Base-by-base conservation (phyloP, 228 moss, liverwort and hornwort species). In the Sphagnum magellanicum region DNA sequence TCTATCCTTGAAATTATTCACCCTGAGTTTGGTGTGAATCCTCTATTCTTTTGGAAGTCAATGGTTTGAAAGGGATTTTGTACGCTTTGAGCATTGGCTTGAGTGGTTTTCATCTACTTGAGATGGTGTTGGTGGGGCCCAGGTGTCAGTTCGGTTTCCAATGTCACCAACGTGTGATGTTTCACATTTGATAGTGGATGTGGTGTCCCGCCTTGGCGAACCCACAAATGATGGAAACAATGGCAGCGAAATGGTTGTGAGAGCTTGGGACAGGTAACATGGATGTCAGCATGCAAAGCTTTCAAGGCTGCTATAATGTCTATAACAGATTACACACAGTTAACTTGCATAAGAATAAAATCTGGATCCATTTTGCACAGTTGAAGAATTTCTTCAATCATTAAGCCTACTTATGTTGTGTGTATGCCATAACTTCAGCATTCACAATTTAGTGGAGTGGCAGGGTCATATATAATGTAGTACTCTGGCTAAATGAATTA, bases 101-200 rank as follows among this genome's bases (percentile, higher is more conserved):
- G 1, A 16, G 63, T 8, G 63, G 16, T 63, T 8, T 63, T 16
- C 32, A 46, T 71, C 46, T 71, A n/a, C 5, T 50, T 10, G 6
- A 9, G 48, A 7, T 8, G 61, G 49, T n/a, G 8, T 5, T 15
- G 59, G 52, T 3, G n/a, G 16, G 32, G 32, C 32, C 32, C 76
- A 88, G 65, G 92, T 92, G 16, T 90, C 92, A 12, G 82, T 92
- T 70, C 79, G 90, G 55, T 92, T 92, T 67, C 75, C 80, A 16
- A 68, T 88, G 15, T 84, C 85, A 53, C 80, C 87, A 61, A 72
- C 72, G 10, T 92, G 90, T 79, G 92, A 92, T 59, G 78, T 92
- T 8, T 84, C 90, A 51, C 85, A 88, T 64, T 74, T 92, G 69
- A 81, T 92, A 52, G 90, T 88, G 79, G 88, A 92, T 72, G 87